Evolutionary conservation across 2,329 filamentous ascomycete genomes (phyloP).

Genomic region (Blastomyces silverae): DNA sequence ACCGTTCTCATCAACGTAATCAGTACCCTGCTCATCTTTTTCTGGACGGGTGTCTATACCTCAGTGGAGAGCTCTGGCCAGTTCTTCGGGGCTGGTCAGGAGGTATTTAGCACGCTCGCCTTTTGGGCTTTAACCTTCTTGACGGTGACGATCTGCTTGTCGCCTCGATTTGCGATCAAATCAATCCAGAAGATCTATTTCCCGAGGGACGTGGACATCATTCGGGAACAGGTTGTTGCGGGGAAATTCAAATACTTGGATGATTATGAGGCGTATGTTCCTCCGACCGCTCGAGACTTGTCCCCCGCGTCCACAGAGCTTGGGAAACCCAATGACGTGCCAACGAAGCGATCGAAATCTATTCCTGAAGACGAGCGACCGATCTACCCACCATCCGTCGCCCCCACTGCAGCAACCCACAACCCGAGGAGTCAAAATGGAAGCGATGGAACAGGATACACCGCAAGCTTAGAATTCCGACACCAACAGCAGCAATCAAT

Average conservation of each 20-base stretch:
- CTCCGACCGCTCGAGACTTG: slow-evolving; percentile 35
- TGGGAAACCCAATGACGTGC: slow-evolving; percentile 46
- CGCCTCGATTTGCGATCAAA: slow-evolving; percentile 83
- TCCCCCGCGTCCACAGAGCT: slow-evolving; percentile 38
- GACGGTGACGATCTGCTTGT: slow-evolving; percentile 71
- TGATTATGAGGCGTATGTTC: slow-evolving; percentile 47
- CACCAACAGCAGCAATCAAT: slow-evolving; percentile 55
- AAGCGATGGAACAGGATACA: slow-evolving; percentile 90
- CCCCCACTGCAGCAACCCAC: slow-evolving; percentile 67
- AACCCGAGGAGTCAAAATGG: slow-evolving; percentile 80
- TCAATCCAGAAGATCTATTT: slow-evolving; percentile 87
- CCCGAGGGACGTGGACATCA: slow-evolving; percentile 88
- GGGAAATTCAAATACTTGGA: slow-evolving; percentile 75
- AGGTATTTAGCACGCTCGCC: slow-evolving; percentile 71
- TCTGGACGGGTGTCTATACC: slow-evolving; percentile 90
- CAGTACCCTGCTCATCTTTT: slow-evolving; percentile 81
- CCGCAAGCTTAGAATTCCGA: slow-evolving; percentile 45
- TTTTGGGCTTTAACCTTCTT: slow-evolving; percentile 85
- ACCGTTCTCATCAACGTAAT: slow-evolving; percentile 74
- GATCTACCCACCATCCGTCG: slow-evolving; percentile 81
- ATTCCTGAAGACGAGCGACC: slow-evolving; percentile 83
- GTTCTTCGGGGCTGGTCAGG: slow-evolving; percentile 69
- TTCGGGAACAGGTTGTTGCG: slow-evolving; percentile 80
- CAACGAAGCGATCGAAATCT: slow-evolving; percentile 53
- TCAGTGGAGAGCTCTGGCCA: slow-evolving; percentile 50